Evolutionary conservation across 306 rosid species (phyloP).

Genomic region (Senna siamea): DNA sequence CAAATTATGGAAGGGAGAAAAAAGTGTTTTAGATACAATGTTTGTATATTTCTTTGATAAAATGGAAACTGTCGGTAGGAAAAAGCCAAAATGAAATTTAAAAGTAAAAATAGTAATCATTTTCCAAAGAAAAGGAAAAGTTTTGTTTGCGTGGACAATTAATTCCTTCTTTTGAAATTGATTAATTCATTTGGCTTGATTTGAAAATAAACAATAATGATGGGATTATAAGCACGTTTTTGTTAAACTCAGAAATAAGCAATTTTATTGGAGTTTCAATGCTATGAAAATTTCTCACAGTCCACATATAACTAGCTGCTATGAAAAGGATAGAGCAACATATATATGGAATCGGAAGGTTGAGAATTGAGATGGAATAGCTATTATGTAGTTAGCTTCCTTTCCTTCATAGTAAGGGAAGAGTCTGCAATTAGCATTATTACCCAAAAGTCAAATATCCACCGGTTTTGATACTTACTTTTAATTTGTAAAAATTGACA

Average conservation of each 20-base stretch:
- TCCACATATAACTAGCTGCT: slow-evolving; percentile 19
- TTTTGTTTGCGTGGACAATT: slow-evolving; percentile 1
- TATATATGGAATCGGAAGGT: slow-evolving; percentile 20
- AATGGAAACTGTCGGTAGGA: slow-evolving; percentile 2
- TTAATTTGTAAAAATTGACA: slow-evolving; percentile 29
- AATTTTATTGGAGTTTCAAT: neutral
- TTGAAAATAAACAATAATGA: slow-evolving; percentile 1
- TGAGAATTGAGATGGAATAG: neutral
- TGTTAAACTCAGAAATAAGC: neutral
- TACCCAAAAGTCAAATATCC: slow-evolving; percentile 39
- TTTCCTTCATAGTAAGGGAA: neutral
- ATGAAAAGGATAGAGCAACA: slow-evolving; percentile 50
- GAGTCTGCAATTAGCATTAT: slow-evolving; percentile 26
- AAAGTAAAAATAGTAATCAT: neutral
- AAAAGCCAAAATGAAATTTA: neutral
- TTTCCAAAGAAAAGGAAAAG: neutral
- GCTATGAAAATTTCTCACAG: neutral
- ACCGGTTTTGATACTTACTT: slow-evolving; percentile 39
- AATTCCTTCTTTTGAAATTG: slow-evolving; percentile 41
- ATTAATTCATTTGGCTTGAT: slow-evolving; percentile 15
- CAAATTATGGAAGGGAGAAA: neutral
- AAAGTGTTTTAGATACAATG: neutral
- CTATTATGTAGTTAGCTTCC: neutral
- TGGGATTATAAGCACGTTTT: slow-evolving; percentile 20
- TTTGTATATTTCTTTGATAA: neutral